phyloP scores from a whole-genome alignment of 257 asterid species.

The Handroanthus guayacan region DNA sequence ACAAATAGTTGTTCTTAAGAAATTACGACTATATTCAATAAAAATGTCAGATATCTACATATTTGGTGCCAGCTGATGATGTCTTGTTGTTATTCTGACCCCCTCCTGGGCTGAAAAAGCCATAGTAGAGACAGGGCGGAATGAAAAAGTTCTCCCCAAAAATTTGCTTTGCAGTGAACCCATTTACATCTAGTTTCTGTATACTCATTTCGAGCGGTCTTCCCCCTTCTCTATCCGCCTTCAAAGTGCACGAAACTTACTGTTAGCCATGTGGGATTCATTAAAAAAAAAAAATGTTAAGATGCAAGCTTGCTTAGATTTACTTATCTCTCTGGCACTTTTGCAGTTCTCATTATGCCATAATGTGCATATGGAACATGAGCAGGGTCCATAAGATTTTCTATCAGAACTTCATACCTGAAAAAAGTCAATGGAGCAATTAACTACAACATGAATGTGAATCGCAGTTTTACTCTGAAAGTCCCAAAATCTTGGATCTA shows the following conservation, averaged over 20 bases:
- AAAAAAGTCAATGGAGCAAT: conserved; percentile 25
- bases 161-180: conserved; percentile 58
- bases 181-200: conserved; percentile 56
- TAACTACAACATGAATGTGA: conserved; percentile 24
- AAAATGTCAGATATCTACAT: conserved; percentile 44
- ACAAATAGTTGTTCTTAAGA: background rate
- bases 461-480: background rate
- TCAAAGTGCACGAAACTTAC: conserved; percentile 60
- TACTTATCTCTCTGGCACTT: conserved; percentile 79
- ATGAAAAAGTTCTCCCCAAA: conserved; percentile 51
- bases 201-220: conserved; percentile 65
- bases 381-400: conserved; percentile 98
- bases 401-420: conserved; percentile 87
- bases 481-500: background rate
- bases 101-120: conserved; percentile 51
- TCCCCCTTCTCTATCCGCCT: conserved; percentile 93
- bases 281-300: conserved; percentile 6
- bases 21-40: background rate
- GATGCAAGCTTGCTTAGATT: conserved; percentile 34
- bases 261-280: conserved; percentile 45
- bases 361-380: conserved; percentile 95
- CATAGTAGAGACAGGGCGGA: conserved; percentile 73
- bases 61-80: conserved; percentile 49
- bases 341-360: conserved; percentile 66
- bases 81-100: conserved; percentile 41